Evolutionary conservation across 192 early-diverging fungal species (phyloP).

Genomic region (Gaertneriomyces sp.): DNA sequence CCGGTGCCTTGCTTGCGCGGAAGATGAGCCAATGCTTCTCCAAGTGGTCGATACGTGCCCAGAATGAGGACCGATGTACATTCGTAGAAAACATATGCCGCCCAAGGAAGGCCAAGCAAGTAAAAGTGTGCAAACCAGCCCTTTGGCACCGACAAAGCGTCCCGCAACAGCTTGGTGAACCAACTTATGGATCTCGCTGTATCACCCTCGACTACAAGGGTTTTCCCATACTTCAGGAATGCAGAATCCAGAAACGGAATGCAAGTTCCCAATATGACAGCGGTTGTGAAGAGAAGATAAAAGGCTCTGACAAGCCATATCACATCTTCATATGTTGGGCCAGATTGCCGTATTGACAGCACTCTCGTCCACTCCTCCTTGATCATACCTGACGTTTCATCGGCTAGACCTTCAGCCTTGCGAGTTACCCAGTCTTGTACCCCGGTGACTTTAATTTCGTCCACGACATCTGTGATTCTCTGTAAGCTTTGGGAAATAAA

Average conservation of each 20-base stretch:
- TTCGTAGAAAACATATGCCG: background rate
- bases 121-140: slow-evolving; percentile 37
- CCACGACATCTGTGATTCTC: too few species aligned
- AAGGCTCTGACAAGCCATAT: background rate
- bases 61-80: background rate
- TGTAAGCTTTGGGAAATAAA: too few species aligned
- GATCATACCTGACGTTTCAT: too few species aligned
- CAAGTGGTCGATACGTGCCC: background rate
- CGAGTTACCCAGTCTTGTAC: too few species aligned
- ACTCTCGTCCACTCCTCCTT: too few species aligned
- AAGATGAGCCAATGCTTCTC: background rate
- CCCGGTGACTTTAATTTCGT: too few species aligned
- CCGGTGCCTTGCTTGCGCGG: background rate
- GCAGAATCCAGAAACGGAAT: slow-evolving; percentile 4
- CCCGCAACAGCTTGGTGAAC: background rate
- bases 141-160: slow-evolving; percentile 26
- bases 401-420: too few species aligned
- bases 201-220: background rate
- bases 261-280: background rate
- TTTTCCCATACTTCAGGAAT: slow-evolving; percentile 12
- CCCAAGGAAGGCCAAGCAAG: slow-evolving; percentile 26
- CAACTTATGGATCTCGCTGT: background rate
- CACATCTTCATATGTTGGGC: background rate
- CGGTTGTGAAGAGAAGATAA: background rate
- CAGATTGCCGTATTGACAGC: too few species aligned